Conservation (phyloP, 2,329 filamentous ascomycete genomes). For the Aspergillus transmontanensis region DNA sequence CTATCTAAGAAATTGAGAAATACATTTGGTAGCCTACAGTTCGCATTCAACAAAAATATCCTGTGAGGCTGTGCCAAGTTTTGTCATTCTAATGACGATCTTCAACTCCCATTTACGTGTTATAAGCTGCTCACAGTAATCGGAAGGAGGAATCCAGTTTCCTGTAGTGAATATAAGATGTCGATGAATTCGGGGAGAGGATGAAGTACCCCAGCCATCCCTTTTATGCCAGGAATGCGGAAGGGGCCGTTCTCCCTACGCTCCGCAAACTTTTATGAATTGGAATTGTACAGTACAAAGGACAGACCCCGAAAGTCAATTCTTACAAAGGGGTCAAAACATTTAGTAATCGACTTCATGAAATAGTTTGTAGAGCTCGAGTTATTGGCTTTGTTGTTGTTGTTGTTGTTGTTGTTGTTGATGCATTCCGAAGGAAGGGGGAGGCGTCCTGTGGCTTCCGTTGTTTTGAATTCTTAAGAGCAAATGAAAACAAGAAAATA, state of each 20-base stretch:
- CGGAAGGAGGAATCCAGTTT: neutral
- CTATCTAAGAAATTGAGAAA: no score
- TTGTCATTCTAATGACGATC: no score
- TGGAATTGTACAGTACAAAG: neutral
- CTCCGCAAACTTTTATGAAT: neutral
- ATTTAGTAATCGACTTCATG: neutral
- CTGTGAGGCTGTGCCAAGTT: neutral
- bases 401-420: neutral
- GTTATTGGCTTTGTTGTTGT: neutral
- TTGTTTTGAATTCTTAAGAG: neutral
- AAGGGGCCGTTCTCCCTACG: neutral
- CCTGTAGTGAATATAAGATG: neutral
- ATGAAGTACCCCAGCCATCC: neutral
- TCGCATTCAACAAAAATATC: neutral
- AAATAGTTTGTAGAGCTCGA: neutral
- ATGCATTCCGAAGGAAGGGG: neutral
- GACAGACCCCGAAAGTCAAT: neutral
- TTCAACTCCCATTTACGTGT: no score
- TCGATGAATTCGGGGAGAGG: neutral
- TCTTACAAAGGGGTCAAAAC: neutral
- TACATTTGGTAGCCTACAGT: neutral
- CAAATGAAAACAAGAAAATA: neutral
- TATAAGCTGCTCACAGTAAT: neutral
- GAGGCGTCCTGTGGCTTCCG: neutral
- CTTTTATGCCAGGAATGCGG: neutral